These are phyloP conservation scores for Zoysia matrella DNA, from an alignment of 202 grass and related monocot genomes.

Conservation along the genomic window DNA sequence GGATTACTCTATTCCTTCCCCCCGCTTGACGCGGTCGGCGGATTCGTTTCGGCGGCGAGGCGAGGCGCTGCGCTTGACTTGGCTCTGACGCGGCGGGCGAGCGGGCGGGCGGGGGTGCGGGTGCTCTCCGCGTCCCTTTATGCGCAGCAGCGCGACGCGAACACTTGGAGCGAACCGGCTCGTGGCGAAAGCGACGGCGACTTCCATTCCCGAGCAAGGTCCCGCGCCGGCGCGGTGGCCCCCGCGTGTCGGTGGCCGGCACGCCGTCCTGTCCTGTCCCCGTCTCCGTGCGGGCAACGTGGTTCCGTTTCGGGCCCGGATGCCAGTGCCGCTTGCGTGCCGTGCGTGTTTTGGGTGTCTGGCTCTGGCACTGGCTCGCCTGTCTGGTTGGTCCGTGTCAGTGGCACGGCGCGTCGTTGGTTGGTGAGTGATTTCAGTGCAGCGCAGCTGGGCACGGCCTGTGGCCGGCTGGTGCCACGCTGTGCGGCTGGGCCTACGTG, in stretches of 20 bases:
- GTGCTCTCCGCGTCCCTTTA: background rate
- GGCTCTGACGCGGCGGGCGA: background rate
- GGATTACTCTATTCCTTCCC: conserved; percentile 24
- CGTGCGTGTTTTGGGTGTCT: background rate
- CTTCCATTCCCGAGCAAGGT: conserved; percentile 1
- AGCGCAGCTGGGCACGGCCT: background rate
- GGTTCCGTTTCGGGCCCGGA: background rate
- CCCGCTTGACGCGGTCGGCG: conserved; percentile 37
- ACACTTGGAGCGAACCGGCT: background rate
- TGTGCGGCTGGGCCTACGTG: no score
- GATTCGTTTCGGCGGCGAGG: background rate
- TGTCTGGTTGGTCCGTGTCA: conserved; percentile 16
- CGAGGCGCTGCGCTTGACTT: background rate
- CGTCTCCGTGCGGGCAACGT: background rate
- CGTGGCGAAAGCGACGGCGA: conserved; percentile 17
- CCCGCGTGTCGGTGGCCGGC: conserved; percentile 27
- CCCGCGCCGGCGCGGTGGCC: conserved; percentile 16
- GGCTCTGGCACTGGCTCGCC: background rate
- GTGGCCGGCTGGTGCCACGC: no score
- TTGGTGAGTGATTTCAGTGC: conserved; percentile 16
- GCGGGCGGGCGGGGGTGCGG: no score
- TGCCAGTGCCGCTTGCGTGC: background rate
- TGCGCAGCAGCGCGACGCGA: conserved; percentile 10
- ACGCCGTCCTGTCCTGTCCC: background rate
- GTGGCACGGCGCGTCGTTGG: background rate